Evolutionary conservation across 225 moss, liverwort and hornwort genomes (phyloP), one percentile per base, ranked within the genome.

Genomic region (Marchantia polymorpha): DNA sequence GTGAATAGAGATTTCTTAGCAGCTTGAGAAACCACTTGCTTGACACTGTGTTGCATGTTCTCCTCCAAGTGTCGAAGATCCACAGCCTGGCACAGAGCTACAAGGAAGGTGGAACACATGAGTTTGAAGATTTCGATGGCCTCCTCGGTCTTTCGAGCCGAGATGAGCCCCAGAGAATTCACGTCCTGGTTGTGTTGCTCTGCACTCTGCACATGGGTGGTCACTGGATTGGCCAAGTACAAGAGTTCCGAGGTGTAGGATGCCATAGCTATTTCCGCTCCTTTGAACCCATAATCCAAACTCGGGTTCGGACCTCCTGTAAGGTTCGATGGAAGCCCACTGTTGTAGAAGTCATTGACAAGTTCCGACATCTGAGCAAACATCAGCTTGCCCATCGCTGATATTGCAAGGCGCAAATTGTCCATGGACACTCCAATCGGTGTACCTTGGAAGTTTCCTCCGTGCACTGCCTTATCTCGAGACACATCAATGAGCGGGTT

Each of bases 101-200:
- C 87, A 4, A 90, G n/a, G 77, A 90, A 90, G 1, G 90, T 82
- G 19, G 90, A 85, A 80, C 83, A 88, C 89, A 90, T 90, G 54
- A 90, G 89, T 80, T 90, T 88, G 13, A 90, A 59, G 4, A 90
- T 88, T 25, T 88, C 81, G 7, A 90, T 83, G 0, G 90, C 86
- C 73, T 90, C 90, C 84, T 85, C 90, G 70, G 82, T 81, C 19
- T 56, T 13, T 4, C 91, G 86, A 4, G 91, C 88, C 10, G 90
- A 87, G 0, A 91, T 88, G 5, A 91, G 60, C 0, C 91, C 91
- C 11, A 91, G 80, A 0, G 91, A 92, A 78, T 90, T 90, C 59
- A 92, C 91, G 31, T 92, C 90, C 69, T 92, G 90, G 82, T 92
- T 90, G 71, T 92, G 91, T 72, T 92, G 89, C 90, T 90, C 90